A percentile compares a stretch with the other conserved stretches of the same genome.
phyloP scores from a whole-genome alignment of 345 rosid species.

The Eucalyptus erythrocorys region DNA sequence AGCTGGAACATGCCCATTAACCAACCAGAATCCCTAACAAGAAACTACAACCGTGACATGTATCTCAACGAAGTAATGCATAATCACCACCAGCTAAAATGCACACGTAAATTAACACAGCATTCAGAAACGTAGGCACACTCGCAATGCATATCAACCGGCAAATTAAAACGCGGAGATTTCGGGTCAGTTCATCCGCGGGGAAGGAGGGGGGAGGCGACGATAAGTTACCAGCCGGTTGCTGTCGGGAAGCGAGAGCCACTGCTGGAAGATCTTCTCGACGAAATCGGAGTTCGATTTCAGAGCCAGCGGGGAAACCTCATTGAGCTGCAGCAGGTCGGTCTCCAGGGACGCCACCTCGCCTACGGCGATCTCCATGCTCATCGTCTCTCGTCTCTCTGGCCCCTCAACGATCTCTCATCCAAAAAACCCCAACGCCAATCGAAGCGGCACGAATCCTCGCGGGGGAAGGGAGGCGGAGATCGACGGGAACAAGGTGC shows the following conservation, averaged over 20 bases:
- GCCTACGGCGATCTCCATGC: background rate
- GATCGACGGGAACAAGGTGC: background rate
- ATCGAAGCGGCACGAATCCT: background rate
- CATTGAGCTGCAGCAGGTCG: conserved; percentile 65
- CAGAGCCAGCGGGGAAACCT: conserved; percentile 43
- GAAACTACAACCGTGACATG: background rate
- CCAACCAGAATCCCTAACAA: background rate
- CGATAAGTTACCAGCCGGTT: conserved; percentile 38
- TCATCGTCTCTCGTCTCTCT: background rate
- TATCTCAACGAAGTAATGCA: background rate
- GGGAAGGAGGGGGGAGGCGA: background rate
- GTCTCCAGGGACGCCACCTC: conserved; percentile 38
- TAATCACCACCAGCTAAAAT: background rate
- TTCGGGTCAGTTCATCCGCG: background rate
- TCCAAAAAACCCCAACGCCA: background rate
- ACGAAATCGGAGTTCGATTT: conserved; percentile 39
- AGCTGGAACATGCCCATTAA: background rate
- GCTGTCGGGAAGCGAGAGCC: conserved; percentile 83
- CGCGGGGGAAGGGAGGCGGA: background rate
- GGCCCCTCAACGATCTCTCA: background rate
- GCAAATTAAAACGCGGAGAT: background rate
- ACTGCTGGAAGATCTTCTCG: conserved; percentile 58
- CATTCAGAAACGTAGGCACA: background rate
- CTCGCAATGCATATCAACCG: background rate
- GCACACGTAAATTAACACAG: background rate